These are phyloP conservation scores for Coemansia sp. DNA, from an alignment of 192 early-diverging fungal species.

Conservation along the genomic window DNA sequence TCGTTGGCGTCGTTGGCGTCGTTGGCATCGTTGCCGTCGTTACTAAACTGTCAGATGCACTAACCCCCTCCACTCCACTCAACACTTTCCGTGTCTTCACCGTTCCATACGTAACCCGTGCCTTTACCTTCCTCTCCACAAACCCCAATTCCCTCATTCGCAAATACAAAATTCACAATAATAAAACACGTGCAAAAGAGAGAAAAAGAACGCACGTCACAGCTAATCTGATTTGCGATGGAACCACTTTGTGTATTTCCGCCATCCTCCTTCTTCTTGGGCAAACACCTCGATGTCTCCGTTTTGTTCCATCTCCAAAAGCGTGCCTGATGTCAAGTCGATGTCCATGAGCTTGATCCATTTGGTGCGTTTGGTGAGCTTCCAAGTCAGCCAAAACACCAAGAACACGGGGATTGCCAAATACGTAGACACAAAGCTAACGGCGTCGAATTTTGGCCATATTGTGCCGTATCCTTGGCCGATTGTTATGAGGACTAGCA, in stretches of 20 bases:
- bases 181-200: not conserved
- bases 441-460: conserved; percentile 54
- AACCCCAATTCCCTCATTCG: not conserved
- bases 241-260: conserved; percentile 30
- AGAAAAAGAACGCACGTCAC: not conserved
- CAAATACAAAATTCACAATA: not conserved
- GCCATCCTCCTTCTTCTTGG: conserved; percentile 13
- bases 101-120: conserved; percentile 17
- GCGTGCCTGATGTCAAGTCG: conserved; percentile 54
- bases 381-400: conserved; percentile 63
- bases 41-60: too few species aligned
- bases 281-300: conserved; percentile 36
- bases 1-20: too few species aligned
- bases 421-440: conserved; percentile 59
- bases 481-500: conserved; percentile 62
- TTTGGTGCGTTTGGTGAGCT: conserved; percentile 58
- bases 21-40: too few species aligned
- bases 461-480: conserved; percentile 57
- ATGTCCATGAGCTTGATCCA: conserved; percentile 61
- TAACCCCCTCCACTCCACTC: too few species aligned
- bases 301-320: conserved; percentile 42
- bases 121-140: not conserved
- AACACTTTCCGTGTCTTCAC: too few species aligned
- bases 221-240: conserved; percentile 16
- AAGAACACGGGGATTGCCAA: conserved; percentile 65